Evolutionary conservation across 805 yeast species (phyloP).

Genomic region (Schizosaccharomyces octosporus): DNA sequence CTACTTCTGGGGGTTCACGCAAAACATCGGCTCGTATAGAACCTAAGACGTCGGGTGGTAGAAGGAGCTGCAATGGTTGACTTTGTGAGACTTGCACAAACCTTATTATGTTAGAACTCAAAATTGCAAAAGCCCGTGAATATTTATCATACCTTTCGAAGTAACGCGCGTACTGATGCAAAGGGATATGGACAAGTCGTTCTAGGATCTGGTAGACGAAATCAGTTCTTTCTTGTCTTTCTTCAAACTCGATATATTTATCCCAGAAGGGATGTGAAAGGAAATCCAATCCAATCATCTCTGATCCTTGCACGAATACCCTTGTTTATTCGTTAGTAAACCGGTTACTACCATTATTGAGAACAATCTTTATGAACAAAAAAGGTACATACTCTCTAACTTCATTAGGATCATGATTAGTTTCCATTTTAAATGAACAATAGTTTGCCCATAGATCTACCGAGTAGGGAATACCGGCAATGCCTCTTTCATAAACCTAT

Average conservation of each 20-base stretch:
- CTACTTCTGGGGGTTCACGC: conserved; percentile 6
- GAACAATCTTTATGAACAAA: neutral
- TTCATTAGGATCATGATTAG: conserved; percentile 8
- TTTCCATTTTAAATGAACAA: conserved; percentile 13
- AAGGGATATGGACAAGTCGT: conserved; percentile 25
- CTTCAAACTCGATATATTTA: conserved; percentile 37
- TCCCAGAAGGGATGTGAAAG: conserved; percentile 70
- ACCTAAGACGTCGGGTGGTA: conserved; percentile 8
- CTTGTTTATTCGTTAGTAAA: neutral
- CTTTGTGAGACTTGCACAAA: conserved; percentile 13
- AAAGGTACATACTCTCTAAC: conserved; percentile 6
- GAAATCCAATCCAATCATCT: conserved; percentile 42
- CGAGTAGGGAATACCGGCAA: conserved; percentile 12
- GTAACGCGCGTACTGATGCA: conserved; percentile 69
- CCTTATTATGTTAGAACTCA: conserved; percentile 1
- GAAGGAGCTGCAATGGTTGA: conserved; percentile 15
- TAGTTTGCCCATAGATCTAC: conserved; percentile 18
- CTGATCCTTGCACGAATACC: conserved; percentile 25
- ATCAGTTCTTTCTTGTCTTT: conserved; percentile 18
- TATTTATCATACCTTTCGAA: conserved; percentile 18
- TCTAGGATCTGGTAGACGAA: conserved; percentile 21
- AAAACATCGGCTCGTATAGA: neutral
- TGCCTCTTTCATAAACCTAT: conserved; percentile 14
- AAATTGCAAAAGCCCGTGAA: too few species aligned
- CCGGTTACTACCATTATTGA: too few species aligned